Evolutionary conservation across 83 land plant species (phyloP).

Genomic region (Picea mariana): DNA sequence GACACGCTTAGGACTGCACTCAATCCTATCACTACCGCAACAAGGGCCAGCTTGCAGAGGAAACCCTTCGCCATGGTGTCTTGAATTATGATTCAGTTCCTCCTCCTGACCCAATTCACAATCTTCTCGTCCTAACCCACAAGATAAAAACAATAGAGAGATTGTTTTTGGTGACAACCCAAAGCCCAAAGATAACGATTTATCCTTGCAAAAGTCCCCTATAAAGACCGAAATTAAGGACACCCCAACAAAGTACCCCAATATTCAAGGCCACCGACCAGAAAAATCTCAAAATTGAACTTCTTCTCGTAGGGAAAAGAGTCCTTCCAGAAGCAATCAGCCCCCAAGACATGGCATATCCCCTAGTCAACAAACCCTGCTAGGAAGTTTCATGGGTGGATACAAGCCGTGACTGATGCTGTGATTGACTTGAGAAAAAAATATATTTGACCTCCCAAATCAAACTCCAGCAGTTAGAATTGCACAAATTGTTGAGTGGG

Average conservation of each 20-base stretch:
- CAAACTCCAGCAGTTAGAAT: neutral
- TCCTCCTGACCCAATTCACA: no score
- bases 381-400: neutral
- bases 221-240: no score
- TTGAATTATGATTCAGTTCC: no score
- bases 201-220: no score
- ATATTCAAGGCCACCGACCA: neutral
- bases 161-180: no score
- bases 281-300: neutral
- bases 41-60: neutral
- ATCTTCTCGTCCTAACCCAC: no score
- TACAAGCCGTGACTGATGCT: neutral
- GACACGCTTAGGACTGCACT: conserved; percentile 6
- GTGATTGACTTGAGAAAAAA: neutral
- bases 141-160: no score
- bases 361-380: neutral
- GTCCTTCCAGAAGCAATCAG: neutral
- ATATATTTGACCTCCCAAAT: neutral
- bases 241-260: neutral
- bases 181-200: no score
- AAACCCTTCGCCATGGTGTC: no score
- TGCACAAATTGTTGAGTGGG: neutral
- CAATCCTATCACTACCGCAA: neutral
- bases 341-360: neutral
- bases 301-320: neutral